A percentile compares a stretch with the other conserved stretches of the same genome.
These are phyloP conservation scores for Colletotrichum karsti DNA, from an alignment of 2,329 filamentous ascomycete genomes.

Conservation along the genomic window DNA sequence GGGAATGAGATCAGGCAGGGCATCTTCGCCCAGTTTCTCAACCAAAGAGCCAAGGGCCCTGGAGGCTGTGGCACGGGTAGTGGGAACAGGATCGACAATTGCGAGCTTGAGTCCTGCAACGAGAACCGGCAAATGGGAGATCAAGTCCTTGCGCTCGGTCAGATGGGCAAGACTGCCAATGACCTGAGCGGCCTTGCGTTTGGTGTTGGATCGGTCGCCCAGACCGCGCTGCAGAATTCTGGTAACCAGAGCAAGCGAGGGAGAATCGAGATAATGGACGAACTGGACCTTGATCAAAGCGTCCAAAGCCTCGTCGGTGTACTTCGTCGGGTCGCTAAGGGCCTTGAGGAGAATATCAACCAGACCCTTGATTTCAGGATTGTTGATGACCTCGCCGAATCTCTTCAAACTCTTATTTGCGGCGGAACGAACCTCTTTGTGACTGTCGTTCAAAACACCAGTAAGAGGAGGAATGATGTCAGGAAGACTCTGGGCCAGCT, in stretches of 20 bases:
- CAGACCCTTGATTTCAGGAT: conserved; percentile 94
- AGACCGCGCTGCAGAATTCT: conserved; percentile 94
- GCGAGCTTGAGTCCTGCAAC: conserved; percentile 90
- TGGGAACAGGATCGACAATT: conserved; percentile 94
- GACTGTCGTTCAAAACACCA: conserved; percentile 92
- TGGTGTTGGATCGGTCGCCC: conserved; percentile 90
- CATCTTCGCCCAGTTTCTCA: conserved; percentile 97
- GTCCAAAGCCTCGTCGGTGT: conserved; percentile 94
- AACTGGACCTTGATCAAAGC: conserved; percentile 98
- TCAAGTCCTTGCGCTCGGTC: conserved; percentile 93
- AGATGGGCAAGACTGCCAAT: conserved; percentile 97
- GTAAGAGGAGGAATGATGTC: conserved; percentile 98
- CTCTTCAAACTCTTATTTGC: conserved; percentile 97
- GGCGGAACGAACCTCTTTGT: conserved; percentile 93
- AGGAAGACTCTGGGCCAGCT: conserved; percentile 89
- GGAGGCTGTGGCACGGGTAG: conserved; percentile 94
- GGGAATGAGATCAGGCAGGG: conserved; percentile 95
- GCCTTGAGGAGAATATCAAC: conserved; percentile 94
- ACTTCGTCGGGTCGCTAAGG: conserved; percentile 95
- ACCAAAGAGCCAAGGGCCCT: conserved; percentile 96
- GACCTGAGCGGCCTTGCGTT: conserved; percentile 95
- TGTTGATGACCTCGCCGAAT: conserved; percentile 98
- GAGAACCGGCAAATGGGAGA: conserved; percentile 89
- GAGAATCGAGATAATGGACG: conserved; percentile 96
- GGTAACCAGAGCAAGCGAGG: conserved; percentile 92